Base-by-base conservation (phyloP, 495 filamentous ascomycete species). In the Antarctomyces pellizariae region DNA sequence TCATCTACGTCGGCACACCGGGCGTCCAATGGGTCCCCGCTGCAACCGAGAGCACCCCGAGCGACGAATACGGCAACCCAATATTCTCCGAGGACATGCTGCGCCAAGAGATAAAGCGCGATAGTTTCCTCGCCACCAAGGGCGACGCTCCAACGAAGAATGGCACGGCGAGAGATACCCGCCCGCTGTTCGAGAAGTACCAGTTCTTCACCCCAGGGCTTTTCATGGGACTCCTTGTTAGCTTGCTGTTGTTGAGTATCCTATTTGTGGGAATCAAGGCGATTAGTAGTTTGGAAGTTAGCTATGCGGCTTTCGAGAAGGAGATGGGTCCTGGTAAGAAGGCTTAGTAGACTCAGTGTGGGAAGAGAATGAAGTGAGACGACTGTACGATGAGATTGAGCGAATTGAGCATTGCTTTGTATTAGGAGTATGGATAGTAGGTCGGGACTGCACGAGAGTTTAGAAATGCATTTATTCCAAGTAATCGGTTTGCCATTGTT, bases 261-360 rank as follows among this genome's bases (percentile, higher is more conserved):
- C 48, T 91, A 10, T 71, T 69, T 39, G 68, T 79, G 26, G 86
- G 67, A 13, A 53, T 95, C 26, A 62, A 42, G 30, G 79, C 76
- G 12, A 50, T 97, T 4, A 50, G 62, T 4, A 82, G 80, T 33
- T 54, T 97, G 19, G 54, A 91, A 47, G 75, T 95, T 7, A 68
- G 75, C 6, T 95, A 95, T 51, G 76, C 71, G 25, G 82, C 86
- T 1, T 97, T 97, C 46, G 82, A 89, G 43, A 91, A 86, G 59
- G 84, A 93, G 46, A 91, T 78, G 52, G 78, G 83, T 0, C 71
- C 79, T 24, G 57, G 63, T 17, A 90, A 76, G 62, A 90, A 90
- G 56, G 64, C 74, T 45, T 58, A 73, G 52, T 63, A 52, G 29
- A 19, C n/a, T n/a, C n/a, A n/a, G n/a, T n/a, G n/a, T n/a, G n/a